These are phyloP conservation scores for Vachellia pachyceras DNA, from an alignment of 306 rosid genomes.

Conservation along the genomic window DNA sequence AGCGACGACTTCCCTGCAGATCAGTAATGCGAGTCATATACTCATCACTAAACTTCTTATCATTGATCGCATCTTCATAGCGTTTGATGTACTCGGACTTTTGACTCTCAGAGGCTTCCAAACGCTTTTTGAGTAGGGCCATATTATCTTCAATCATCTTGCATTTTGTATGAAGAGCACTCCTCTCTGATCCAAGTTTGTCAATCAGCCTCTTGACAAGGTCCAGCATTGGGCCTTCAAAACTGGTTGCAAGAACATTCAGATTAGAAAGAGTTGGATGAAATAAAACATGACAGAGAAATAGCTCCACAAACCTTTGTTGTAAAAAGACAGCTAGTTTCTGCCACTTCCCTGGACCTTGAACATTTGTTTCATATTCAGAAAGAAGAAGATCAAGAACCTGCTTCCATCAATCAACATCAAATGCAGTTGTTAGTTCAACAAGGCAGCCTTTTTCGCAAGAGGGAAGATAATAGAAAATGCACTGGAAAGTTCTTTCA, in stretches of 20 bases:
- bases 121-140: conserved; percentile 72
- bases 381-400: conserved; percentile 87
- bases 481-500: background rate
- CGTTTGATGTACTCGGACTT: conserved; percentile 83
- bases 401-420: conserved; percentile 45
- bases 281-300: background rate
- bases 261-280: background rate
- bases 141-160: conserved; percentile 79
- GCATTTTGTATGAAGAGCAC: conserved; percentile 63
- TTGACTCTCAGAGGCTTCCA: conserved; percentile 79
- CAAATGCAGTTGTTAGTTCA: background rate
- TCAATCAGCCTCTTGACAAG: conserved; percentile 71
- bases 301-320: conserved; percentile 66
- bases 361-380: conserved; percentile 76
- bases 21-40: conserved; percentile 81
- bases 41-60: conserved; percentile 87
- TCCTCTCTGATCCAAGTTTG: conserved; percentile 84
- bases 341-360: conserved; percentile 94
- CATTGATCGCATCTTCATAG: conserved; percentile 83
- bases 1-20: conserved; percentile 75
- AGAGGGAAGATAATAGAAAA: background rate
- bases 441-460: background rate
- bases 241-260: conserved; percentile 52
- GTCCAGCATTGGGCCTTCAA: conserved; percentile 87
- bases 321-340: conserved; percentile 74